Percentiles rank a stretch among this genome's conserved stretches.
Evolutionary conservation across 2,329 filamentous ascomycete genomes (phyloP).

Genomic region (Thelonectria discophora): DNA sequence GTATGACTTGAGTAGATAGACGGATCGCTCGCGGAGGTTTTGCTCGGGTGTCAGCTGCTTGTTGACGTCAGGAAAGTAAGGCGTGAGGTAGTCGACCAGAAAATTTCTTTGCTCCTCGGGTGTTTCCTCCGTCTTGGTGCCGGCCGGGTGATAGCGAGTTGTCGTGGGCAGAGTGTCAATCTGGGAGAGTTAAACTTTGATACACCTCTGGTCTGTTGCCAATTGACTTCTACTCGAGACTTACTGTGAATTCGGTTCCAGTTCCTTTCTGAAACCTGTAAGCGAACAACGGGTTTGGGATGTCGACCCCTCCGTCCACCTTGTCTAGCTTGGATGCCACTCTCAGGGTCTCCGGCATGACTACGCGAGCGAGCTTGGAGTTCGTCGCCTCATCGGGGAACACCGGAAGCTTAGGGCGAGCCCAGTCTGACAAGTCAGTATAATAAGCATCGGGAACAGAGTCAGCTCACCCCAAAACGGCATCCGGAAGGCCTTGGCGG

Average conservation of each 20-base stretch:
- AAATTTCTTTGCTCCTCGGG: background rate
- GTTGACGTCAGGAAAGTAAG: background rate
- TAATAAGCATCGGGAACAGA: too few species aligned
- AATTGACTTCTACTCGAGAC: background rate
- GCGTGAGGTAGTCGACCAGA: background rate
- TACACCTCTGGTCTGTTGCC: background rate
- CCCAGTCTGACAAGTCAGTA: too few species aligned
- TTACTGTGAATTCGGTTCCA: slow-evolving; percentile 6
- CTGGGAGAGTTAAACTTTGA: background rate
- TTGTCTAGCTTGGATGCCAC: too few species aligned
- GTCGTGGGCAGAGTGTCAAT: background rate
- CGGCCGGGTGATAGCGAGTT: slow-evolving; percentile 10
- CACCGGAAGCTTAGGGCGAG: too few species aligned
- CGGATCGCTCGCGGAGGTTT: slow-evolving; percentile 15
- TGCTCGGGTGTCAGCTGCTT: background rate
- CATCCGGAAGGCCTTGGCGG: too few species aligned
- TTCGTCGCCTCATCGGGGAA: too few species aligned
- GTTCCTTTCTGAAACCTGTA: slow-evolving; percentile 9
- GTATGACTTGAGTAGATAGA: slow-evolving; percentile 18
- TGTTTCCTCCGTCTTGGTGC: too few species aligned
- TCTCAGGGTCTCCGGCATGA: too few species aligned
- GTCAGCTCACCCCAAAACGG: too few species aligned
- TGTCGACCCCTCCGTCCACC: background rate
- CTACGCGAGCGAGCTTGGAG: too few species aligned
- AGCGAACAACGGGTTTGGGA: slow-evolving; percentile 14